These are phyloP conservation scores for Apiotrichum gracile DNA, from an alignment of 1,284 basidiomycete species.

Conservation along the genomic window DNA sequence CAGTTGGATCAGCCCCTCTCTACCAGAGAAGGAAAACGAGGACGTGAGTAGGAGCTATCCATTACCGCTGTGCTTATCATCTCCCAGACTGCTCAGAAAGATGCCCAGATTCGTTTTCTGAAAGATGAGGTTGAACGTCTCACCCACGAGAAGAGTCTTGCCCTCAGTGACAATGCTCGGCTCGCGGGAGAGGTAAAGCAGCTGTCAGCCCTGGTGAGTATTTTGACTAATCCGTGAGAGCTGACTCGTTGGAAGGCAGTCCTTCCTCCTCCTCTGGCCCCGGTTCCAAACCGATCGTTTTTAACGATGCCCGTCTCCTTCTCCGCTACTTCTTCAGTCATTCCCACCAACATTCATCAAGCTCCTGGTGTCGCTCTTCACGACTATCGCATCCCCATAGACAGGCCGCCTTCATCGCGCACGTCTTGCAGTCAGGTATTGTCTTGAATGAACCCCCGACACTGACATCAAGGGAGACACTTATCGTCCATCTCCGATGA, in stretches of 20 bases:
- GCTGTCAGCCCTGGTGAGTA: conserved; percentile 9
- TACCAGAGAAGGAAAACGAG: background rate
- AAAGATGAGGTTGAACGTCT: conserved; percentile 22
- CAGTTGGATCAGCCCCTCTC: background rate
- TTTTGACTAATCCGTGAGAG: no score
- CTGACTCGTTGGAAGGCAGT: no score
- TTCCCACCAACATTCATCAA: background rate
- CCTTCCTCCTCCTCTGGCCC: background rate
- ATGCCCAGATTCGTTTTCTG: conserved; percentile 11
- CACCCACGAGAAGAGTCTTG: conserved; percentile 26
- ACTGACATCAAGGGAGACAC: background rate
- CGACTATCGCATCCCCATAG: background rate
- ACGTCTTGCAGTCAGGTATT: background rate
- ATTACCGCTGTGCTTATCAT: background rate
- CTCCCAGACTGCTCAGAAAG: conserved; percentile 4
- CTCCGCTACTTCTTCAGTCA: background rate
- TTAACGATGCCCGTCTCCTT: background rate
- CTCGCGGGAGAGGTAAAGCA: conserved; percentile 13
- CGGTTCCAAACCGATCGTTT: background rate
- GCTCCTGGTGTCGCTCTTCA: background rate
- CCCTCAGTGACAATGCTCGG: conserved; percentile 11
- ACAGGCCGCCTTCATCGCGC: background rate
- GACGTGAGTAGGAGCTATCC: background rate
- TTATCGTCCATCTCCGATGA: conserved; percentile 9
- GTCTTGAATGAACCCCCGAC: background rate